phyloP scores from a whole-genome alignment of 2,329 filamentous ascomycete species.

The Diaporthe ilicicola region DNA sequence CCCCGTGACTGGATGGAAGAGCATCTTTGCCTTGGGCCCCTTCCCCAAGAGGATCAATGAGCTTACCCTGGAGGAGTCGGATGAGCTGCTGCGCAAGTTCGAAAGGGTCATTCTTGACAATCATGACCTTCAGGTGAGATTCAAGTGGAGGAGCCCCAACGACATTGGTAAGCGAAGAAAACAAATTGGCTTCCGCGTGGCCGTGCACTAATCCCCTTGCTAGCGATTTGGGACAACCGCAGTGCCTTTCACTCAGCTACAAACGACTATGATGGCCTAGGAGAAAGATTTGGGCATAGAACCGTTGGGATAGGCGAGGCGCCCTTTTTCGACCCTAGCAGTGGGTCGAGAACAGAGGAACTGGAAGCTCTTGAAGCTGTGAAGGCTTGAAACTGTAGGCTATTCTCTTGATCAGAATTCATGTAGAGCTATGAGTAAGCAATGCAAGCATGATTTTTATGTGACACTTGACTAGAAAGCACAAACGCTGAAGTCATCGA shows the following conservation, averaged over 20 bases:
- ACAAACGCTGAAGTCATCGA: not conserved
- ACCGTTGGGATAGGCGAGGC: constrained; percentile 33
- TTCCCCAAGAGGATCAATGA: constrained; percentile 40
- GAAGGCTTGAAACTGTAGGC: not conserved
- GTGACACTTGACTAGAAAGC: not conserved
- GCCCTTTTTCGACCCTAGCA: constrained; percentile 31
- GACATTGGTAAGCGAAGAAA: constrained; percentile 26
- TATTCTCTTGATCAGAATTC: no score
- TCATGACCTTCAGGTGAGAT: constrained; percentile 32
- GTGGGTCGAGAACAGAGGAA: constrained; percentile 27
- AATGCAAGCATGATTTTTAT: not conserved
- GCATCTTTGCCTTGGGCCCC: constrained; percentile 38
- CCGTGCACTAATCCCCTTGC: not conserved
- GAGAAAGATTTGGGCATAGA: constrained; percentile 30
- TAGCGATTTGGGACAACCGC: constrained; percentile 34
- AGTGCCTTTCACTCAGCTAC: constrained; percentile 33
- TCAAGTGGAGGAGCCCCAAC: constrained; percentile 34
- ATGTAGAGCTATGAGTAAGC: no score
- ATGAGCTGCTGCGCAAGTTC: constrained; percentile 31
- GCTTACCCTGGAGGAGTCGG: constrained; percentile 32
- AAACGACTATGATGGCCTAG: constrained; percentile 28
- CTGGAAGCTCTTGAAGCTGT: not conserved
- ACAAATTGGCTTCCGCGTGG: no score
- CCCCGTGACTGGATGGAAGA: constrained; percentile 42
- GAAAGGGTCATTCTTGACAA: constrained; percentile 27